phyloP scores from a whole-genome alignment of 2,329 filamentous ascomycete species.

The Metarhizium robertsii region DNA sequence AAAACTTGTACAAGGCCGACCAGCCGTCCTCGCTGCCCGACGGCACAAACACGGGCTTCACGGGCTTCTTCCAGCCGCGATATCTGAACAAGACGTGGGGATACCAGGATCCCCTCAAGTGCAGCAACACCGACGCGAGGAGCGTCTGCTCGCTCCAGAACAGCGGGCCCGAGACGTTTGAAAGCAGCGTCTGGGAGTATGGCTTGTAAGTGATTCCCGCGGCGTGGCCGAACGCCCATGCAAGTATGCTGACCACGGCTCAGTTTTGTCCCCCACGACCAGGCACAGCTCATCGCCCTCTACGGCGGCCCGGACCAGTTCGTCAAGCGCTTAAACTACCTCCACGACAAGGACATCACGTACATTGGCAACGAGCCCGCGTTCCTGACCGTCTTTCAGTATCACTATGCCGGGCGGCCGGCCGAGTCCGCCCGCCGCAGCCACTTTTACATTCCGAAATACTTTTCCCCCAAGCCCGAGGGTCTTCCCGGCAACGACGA shows the following conservation, averaged over 20 bases:
- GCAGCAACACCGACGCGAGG: slow-evolving; percentile 42
- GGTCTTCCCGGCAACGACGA: slow-evolving; percentile 66
- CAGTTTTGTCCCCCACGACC: slow-evolving; percentile 45
- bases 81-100: slow-evolving; percentile 60
- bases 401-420: slow-evolving; percentile 59
- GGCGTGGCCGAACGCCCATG: background rate
- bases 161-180: slow-evolving; percentile 59
- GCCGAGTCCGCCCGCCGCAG: slow-evolving; percentile 42
- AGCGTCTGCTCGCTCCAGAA: slow-evolving; percentile 52
- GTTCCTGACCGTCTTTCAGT: slow-evolving; percentile 58
- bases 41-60: slow-evolving; percentile 53
- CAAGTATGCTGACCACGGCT: background rate
- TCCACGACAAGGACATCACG: slow-evolving; percentile 54
- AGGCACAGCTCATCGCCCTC: slow-evolving; percentile 42
- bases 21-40: slow-evolving; percentile 44
- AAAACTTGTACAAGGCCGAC: slow-evolving; percentile 52
- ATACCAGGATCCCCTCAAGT: slow-evolving; percentile 58
- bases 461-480: slow-evolving; percentile 47
- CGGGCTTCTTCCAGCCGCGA: slow-evolving; percentile 61
- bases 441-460: slow-evolving; percentile 56
- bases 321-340: slow-evolving; percentile 49
- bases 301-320: slow-evolving; percentile 53
- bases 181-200: slow-evolving; percentile 65
- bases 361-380: slow-evolving; percentile 56
- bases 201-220: slow-evolving; percentile 42